Conservation (phyloP, 1,284 basidiomycete genomes). For the Apiotrichum gracile region DNA sequence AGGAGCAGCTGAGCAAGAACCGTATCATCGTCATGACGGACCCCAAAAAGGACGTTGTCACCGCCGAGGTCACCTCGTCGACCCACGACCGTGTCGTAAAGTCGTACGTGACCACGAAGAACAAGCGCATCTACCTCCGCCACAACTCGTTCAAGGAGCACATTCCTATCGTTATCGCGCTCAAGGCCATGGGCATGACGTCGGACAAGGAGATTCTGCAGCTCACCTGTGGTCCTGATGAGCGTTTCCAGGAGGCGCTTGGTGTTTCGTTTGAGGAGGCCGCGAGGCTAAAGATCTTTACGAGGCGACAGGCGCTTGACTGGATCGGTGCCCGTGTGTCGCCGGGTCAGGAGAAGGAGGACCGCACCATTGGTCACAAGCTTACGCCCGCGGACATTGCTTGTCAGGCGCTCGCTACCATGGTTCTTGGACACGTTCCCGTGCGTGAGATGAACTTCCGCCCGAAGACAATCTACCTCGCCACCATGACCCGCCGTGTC, state of each 20-base stretch:
- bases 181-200: slow-evolving; percentile 93
- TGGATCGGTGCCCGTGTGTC: slow-evolving; percentile 93
- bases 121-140: slow-evolving; percentile 88
- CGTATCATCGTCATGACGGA: slow-evolving; percentile 97
- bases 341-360: slow-evolving; percentile 58
- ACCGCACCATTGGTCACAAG: slow-evolving; percentile 52
- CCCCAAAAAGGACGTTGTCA: slow-evolving; percentile 81
- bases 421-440: slow-evolving; percentile 94
- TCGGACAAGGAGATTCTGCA: slow-evolving; percentile 98
- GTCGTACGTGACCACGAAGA: slow-evolving; percentile 94
- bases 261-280: slow-evolving; percentile 92
- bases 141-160: slow-evolving; percentile 98
- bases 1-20: slow-evolving; percentile 99
- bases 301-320: slow-evolving; percentile 88
- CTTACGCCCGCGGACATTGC: slow-evolving; percentile 91
- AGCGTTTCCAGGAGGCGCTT: slow-evolving; percentile 82
- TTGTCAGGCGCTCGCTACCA: slow-evolving; percentile 89
- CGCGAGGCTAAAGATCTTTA: slow-evolving; percentile 77
- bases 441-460: slow-evolving; percentile 86
- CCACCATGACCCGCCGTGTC: slow-evolving; percentile 94
- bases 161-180: slow-evolving; percentile 90
- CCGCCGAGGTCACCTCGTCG: slow-evolving; percentile 97
- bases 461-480: slow-evolving; percentile 94
- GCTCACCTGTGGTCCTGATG: slow-evolving; percentile 86
- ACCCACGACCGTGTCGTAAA: slow-evolving; percentile 99